Percentiles rank a stretch among this genome's conserved stretches.
Evolutionary conservation across 2,329 filamentous ascomycete genomes (phyloP).

Genomic region (Aureobasidium subglaciale): DNA sequence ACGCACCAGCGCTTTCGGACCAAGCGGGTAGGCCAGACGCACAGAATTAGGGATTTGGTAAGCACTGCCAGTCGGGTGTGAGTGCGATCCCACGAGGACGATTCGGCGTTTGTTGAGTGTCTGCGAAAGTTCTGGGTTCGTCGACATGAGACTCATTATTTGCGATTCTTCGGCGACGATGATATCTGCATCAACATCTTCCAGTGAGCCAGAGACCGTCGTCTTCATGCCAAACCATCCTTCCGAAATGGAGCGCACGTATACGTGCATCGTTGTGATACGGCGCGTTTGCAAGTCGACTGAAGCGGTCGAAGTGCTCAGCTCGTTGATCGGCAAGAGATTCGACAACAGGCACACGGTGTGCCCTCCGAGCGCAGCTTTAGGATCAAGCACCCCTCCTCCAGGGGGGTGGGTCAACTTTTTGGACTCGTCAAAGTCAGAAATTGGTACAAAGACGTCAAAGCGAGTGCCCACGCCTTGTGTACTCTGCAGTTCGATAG

Average conservation of each 20-base stretch:
- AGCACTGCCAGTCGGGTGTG: neutral
- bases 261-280: neutral
- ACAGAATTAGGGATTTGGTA: neutral
- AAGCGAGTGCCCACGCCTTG: slow-evolving; percentile 2
- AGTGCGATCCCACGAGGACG: neutral
- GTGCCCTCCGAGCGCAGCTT: neutral
- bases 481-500: slow-evolving; percentile 16
- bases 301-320: neutral
- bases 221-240: neutral
- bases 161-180: neutral
- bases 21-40: neutral
- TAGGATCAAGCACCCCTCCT: neutral
- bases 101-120: neutral
- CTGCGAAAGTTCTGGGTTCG: neutral
- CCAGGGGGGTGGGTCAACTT: neutral
- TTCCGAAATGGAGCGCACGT: neutral
- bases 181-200: neutral
- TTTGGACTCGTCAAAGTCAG: neutral
- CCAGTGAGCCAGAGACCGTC: neutral
- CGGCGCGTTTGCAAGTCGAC: neutral
- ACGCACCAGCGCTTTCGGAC: neutral
- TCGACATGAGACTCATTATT: neutral
- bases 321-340: neutral
- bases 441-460: neutral
- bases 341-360: neutral